A percentile compares a stretch with the other conserved stretches of the same genome.
Conservation (phyloP, 768 basidiomycete species). For the Agaricus bisporus region DNA sequence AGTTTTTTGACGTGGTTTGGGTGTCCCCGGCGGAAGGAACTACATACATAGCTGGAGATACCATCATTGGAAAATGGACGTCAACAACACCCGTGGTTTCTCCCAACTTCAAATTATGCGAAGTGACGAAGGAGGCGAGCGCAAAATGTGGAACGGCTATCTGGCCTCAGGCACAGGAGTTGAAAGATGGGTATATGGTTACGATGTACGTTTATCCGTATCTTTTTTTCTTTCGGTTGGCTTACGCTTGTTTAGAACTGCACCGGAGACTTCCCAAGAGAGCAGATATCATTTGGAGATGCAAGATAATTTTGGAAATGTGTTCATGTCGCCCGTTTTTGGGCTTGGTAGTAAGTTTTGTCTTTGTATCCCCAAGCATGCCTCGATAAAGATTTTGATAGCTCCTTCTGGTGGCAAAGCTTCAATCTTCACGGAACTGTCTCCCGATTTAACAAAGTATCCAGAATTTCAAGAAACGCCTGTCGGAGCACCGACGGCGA, state of each 20-base stretch:
- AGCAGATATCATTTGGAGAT: slow-evolving; percentile 14
- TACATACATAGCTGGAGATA: slow-evolving; percentile 14
- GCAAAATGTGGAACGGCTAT: slow-evolving; percentile 17
- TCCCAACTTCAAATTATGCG: slow-evolving; percentile 17
- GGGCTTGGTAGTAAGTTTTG: slow-evolving; percentile 19
- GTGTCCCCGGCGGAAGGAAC: slow-evolving; percentile 10
- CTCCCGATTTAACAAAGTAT: no score
- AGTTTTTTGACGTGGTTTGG: slow-evolving; percentile 9
- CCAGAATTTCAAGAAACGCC: no score
- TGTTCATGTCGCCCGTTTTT: slow-evolving; percentile 21
- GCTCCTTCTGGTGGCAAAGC: no score
- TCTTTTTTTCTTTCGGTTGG: neutral
- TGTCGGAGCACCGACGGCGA: neutral
- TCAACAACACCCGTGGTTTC: slow-evolving; percentile 8
- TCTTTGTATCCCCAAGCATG: neutral
- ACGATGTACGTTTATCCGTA: slow-evolving; percentile 18
- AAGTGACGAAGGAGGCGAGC: neutral
- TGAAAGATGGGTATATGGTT: slow-evolving; percentile 16
- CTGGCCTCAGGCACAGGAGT: slow-evolving; percentile 17
- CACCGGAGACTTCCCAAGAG: slow-evolving; percentile 15
- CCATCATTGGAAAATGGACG: slow-evolving; percentile 16
- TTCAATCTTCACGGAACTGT: no score
- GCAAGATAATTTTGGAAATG: slow-evolving; percentile 20
- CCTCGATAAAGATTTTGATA: neutral
- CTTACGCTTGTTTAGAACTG: slow-evolving; percentile 12